phyloP scores from a whole-genome alignment of 768 basidiomycete species.

The Rhodotorula kratochvilovae region DNA sequence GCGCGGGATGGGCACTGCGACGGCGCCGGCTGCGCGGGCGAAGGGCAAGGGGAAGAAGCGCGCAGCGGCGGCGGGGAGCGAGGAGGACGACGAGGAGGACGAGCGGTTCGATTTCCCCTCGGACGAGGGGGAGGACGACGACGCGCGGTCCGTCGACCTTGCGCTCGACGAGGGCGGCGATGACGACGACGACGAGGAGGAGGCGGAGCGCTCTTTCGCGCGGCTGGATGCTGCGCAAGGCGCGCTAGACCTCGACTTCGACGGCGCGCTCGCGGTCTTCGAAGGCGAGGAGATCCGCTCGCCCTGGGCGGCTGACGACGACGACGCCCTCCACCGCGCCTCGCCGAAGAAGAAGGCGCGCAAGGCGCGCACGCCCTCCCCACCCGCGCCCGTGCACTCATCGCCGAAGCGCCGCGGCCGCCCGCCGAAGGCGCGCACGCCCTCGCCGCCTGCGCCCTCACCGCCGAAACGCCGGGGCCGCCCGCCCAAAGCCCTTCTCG shows the following conservation, averaged over 20 bases:
- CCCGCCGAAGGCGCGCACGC: too few species aligned
- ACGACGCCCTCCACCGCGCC: neutral
- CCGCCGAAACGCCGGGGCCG: neutral
- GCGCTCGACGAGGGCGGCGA: neutral
- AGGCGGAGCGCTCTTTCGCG: neutral
- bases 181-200: neutral
- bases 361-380: neutral
- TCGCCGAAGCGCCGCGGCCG: too few species aligned
- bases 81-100: slow-evolving; percentile 57
- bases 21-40: slow-evolving; percentile 47
- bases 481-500: neutral
- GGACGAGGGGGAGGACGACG: slow-evolving; percentile 52
- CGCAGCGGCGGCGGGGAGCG: slow-evolving; percentile 29
- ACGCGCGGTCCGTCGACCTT: slow-evolving; percentile 25
- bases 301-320: neutral
- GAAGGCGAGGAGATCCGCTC: neutral
- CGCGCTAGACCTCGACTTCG: neutral
- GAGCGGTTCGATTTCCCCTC: slow-evolving; percentile 41
- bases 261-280: neutral
- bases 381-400: too few species aligned
- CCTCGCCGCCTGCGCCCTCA: too few species aligned
- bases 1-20: slow-evolving; percentile 18
- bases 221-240: neutral
- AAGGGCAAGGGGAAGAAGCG: too few species aligned
- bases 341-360: neutral